Conservation (phyloP, 1,139 yeast species). For the Saccharomyces hybrid region DNA sequence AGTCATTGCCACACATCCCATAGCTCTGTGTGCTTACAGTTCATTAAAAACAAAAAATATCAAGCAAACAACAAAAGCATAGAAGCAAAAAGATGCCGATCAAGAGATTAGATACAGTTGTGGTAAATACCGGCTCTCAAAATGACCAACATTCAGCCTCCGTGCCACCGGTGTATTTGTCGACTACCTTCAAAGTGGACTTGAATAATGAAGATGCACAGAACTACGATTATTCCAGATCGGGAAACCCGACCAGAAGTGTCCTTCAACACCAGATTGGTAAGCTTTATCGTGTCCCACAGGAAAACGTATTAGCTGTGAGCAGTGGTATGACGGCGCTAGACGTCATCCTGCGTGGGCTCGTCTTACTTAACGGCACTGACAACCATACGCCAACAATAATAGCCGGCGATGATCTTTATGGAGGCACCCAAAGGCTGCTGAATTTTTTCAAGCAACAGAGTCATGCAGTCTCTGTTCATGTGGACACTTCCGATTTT, state of each 20-base stretch:
- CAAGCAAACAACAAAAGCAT: background rate
- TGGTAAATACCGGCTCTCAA: slow-evolving; percentile 43
- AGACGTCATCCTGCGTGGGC: slow-evolving; percentile 69
- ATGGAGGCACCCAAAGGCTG: slow-evolving; percentile 87
- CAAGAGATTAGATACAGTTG: slow-evolving; percentile 42
- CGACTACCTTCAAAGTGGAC: slow-evolving; percentile 83
- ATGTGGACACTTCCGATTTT: slow-evolving; percentile 77
- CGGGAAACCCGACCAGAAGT: slow-evolving; percentile 92
- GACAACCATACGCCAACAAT: slow-evolving; percentile 29
- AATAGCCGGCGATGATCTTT: slow-evolving; percentile 86
- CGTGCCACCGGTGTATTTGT: slow-evolving; percentile 82
- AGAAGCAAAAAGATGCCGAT: background rate
- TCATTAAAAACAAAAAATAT: background rate
- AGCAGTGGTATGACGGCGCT: slow-evolving; percentile 90
- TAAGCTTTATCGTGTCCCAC: slow-evolving; percentile 54
- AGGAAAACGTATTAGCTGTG: slow-evolving; percentile 68
- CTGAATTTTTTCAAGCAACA: slow-evolving; percentile 63
- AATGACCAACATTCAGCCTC: slow-evolving; percentile 65
- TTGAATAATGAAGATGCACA: slow-evolving; percentile 57
- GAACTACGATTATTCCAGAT: slow-evolving; percentile 82
- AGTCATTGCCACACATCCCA: background rate
- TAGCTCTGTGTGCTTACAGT: background rate
- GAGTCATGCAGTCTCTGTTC: slow-evolving; percentile 63
- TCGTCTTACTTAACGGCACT: slow-evolving; percentile 44
- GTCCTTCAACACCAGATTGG: slow-evolving; percentile 70